A percentile compares a stretch with the other conserved stretches of the same genome.
phyloP scores from a whole-genome alignment of 2,329 filamentous ascomycete genomes.

The Sclerotinia borealis region DNA sequence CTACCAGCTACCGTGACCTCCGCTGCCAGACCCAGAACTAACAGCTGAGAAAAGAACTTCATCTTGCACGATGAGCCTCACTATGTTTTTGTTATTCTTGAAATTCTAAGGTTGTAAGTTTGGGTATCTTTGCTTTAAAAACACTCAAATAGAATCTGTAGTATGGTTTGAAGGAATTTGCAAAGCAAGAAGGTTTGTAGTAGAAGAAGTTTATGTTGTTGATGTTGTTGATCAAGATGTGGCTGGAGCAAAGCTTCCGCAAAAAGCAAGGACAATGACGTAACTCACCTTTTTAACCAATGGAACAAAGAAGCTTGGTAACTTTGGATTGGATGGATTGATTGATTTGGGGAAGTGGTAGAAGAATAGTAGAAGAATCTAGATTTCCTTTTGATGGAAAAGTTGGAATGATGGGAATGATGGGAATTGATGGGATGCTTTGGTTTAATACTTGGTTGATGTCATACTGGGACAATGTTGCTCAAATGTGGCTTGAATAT shows the following conservation, averaged over 20 bases:
- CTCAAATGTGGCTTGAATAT: slow-evolving; percentile 1
- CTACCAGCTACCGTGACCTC: slow-evolving; percentile 65
- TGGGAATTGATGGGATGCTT: slow-evolving; percentile 9
- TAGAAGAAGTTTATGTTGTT: slow-evolving; percentile 1
- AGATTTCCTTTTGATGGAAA: slow-evolving; percentile 3
- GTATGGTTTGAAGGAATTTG: background rate
- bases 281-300: background rate
- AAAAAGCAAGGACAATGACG: background rate
- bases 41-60: slow-evolving; percentile 68
- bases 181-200: background rate
- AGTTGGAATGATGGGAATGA: slow-evolving; percentile 3
- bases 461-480: background rate
- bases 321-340: no score
- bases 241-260: slow-evolving; percentile 7
- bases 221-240: slow-evolving; percentile 1
- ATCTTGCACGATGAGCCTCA: slow-evolving; percentile 41
- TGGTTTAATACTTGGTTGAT: no score
- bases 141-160: background rate
- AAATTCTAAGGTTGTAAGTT: background rate
- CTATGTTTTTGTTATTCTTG: background rate
- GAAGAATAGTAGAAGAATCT: background rate
- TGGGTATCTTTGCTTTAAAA: background rate
- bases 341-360: background rate
- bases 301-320: background rate
- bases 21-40: slow-evolving; percentile 66